Evolutionary conservation across 148 eudicot species (phyloP), one percentile per base, ranked within the genome.

Genomic region (Persicaria tinctoria): DNA sequence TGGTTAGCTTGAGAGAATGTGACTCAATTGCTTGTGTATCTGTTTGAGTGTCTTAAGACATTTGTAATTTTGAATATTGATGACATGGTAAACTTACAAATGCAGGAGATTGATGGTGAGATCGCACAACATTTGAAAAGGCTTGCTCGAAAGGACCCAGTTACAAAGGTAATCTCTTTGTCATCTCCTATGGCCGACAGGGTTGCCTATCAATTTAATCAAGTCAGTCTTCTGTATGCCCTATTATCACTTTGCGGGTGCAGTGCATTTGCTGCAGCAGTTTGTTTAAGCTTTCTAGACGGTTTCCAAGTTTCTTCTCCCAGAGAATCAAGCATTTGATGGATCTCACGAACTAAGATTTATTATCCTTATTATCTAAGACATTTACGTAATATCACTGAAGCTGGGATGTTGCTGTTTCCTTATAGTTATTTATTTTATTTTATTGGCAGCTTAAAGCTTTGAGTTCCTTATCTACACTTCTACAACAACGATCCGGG

Each of bases 121-220:
- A 70, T 95, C 76, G 87, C 91, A 64, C 97, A 86, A 75, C 89
- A 87, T 82, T 75, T 95, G 85, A 95, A 87, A 85, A 84, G 98
- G 86, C 96, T 95, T 80, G 86, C 93, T 13, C 83, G 98, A 72
- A 92, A 89, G 83, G 98, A 95, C 68, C 93, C 96, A 18, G 86
- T 88, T 8, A 95, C 98, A 13, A 95, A 95, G 92, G 97, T 94
- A 76, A 76, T 72, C 56, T 51, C 56, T 11, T 20, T 64, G 45
- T 38, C 16, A 6, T 41, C 71, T 57, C 32, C 4, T 12, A 18
- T 18, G 17, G 23, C 17, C 63, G 0, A 1, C 63, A 57, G 9
- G 17, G 20, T 56, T 56, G 23, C 38, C 18, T 57, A 20, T 57
- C 63, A 57, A 8, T 57, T 17, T 18, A 57, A 8, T 20, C 20